Evolutionary conservation across 2,329 filamentous ascomycete species (phyloP).

Genomic region (Botrytis aclada): DNA sequence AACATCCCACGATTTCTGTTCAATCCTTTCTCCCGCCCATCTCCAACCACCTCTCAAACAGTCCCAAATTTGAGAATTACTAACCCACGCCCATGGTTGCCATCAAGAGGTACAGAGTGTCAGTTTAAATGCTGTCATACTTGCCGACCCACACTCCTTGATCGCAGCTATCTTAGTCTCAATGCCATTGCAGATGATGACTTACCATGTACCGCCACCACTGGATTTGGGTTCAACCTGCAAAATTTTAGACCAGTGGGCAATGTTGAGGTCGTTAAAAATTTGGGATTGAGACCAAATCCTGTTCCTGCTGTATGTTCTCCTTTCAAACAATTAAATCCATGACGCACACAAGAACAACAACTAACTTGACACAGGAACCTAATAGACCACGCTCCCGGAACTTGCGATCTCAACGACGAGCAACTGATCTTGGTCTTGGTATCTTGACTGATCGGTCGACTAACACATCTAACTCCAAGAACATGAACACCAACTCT

Average conservation of each 20-base stretch:
- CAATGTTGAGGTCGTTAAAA: conserved; percentile 28
- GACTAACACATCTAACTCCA: neutral
- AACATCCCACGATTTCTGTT: conserved; percentile 8
- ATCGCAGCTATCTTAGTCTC: conserved; percentile 50
- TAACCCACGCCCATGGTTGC: conserved; percentile 40
- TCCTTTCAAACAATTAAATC: neutral
- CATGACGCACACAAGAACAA: neutral
- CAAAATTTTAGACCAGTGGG: conserved; percentile 42
- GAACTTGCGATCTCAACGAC: conserved; percentile 4
- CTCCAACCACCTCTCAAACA: conserved; percentile 7
- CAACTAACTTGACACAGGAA: neutral
- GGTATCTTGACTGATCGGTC: conserved; percentile 18
- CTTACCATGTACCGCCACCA: conserved; percentile 48
- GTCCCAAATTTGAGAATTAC: neutral
- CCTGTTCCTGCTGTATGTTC: conserved; percentile 25
- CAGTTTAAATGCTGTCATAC: conserved; percentile 48
- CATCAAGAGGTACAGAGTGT: conserved; percentile 44
- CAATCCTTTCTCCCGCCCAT: conserved; percentile 10
- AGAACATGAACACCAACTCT: neutral
- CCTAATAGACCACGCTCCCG: neutral
- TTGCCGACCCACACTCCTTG: conserved; percentile 46
- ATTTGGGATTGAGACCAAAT: conserved; percentile 32
- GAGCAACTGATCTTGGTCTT: conserved; percentile 20
- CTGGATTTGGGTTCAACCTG: conserved; percentile 52
- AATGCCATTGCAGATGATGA: conserved; percentile 50